Base-by-base conservation (phyloP, 2,329 filamentous ascomycete species). In the Bipolaris cookei region DNA sequence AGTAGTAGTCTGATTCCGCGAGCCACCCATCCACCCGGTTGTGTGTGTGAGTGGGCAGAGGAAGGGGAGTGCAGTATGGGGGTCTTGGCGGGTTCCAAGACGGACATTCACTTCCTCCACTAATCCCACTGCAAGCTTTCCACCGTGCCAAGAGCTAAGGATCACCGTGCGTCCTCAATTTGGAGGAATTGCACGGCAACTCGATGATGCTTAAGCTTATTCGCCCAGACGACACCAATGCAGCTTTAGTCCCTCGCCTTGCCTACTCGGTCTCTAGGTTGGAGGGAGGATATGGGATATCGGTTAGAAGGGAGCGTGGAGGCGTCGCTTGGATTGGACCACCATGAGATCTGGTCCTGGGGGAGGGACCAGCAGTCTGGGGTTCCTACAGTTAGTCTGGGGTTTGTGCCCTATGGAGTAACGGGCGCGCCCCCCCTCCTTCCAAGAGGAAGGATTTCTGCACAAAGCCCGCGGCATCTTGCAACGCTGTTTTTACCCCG, bases 21-120 rank as follows among this genome's bases (percentile, higher is more conserved):
- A 30, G 28, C 28, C 28, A 3, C 28, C 28, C 28, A 30, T 30
- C 28, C 28, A 30, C 28, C 28, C 28, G 28, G 28, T 13, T 30
- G 28, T 30, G 28, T 30, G 10, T 30, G 28, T 30, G 28, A 13
- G 28, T 66, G 63, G 62, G 64, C 56, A 62, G 63, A 66, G 56
- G 34, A 61, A 56, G 34, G 23, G 47, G 37, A 30, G 4, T 11
- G 28, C 28, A 30, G 28, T 30, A 30, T 13, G 7, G 1, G 37
- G 16, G 23, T n/a, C 66, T 68, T 66, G 66, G 66, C 65, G 35
- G 10, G 18, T 52, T 47, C 61, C 63, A 64, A 65, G 63, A 65
- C 63, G 63, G 58, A 56, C 28, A 43, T 51, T 54, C 20, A 58
- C 39, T 42, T 42, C 39, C 42, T 57, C 63, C 63, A 66, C 63